Percentiles rank a stretch among this genome's conserved stretches.
Conservation (phyloP, 129 eudicot genomes). For the Glebionis coronaria region DNA sequence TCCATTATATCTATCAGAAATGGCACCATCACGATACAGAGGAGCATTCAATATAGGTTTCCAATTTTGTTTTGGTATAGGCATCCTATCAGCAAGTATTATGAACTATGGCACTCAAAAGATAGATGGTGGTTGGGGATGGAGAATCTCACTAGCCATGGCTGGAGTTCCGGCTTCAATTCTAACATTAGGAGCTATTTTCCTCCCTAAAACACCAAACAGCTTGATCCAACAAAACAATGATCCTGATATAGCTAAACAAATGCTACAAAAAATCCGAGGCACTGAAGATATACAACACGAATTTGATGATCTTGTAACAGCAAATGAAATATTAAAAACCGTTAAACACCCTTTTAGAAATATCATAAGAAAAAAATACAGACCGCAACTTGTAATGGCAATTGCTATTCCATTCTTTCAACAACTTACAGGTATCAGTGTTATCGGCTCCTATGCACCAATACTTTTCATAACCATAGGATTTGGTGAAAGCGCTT, state of each 20-base stretch:
- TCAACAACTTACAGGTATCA: too few species aligned
- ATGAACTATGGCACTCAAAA: slow-evolving; percentile 75
- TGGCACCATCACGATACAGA: slow-evolving; percentile 84
- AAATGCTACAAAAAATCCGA: slow-evolving; percentile 58
- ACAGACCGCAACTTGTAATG: slow-evolving; percentile 60
- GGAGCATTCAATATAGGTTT: slow-evolving; percentile 84
- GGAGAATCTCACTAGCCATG: slow-evolving; percentile 83
- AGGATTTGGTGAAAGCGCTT: too few species aligned
- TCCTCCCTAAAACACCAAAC: slow-evolving; percentile 83
- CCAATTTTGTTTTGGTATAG: slow-evolving; percentile 80
- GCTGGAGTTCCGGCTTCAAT: slow-evolving; percentile 86
- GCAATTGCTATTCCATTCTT: too few species aligned
- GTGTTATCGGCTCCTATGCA: too few species aligned
- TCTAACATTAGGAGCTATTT: slow-evolving; percentile 58
- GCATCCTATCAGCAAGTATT: slow-evolving; percentile 81
- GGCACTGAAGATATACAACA: slow-evolving; percentile 83
- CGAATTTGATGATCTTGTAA: slow-evolving; percentile 71
- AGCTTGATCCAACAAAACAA: slow-evolving; percentile 83
- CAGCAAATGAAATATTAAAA: slow-evolving; percentile 68
- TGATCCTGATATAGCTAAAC: slow-evolving; percentile 61
- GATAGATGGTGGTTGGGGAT: slow-evolving; percentile 86
- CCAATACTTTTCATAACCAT: too few species aligned
- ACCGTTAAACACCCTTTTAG: slow-evolving; percentile 79
- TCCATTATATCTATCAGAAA: slow-evolving; percentile 81
- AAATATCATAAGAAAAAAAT: slow-evolving; percentile 57